Base-by-base conservation (phyloP, 108 stramenopile genomes). In the Skeletonema menzelii region DNA sequence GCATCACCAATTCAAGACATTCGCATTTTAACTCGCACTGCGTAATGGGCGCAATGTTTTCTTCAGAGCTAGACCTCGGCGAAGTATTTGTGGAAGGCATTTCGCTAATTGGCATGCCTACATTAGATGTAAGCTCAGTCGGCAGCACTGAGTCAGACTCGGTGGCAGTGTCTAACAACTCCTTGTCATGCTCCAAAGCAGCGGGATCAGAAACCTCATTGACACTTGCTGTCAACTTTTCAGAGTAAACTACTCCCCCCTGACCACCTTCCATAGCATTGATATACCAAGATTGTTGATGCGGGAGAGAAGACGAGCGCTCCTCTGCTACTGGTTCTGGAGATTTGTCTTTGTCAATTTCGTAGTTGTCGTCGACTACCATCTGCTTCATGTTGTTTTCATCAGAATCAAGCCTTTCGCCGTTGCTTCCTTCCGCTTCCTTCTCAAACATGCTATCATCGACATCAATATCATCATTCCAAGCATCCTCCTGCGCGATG, bases 221-320 rank as follows among this genome's bases (percentile, higher is more conserved):
- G 8, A 34, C 26, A 2, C 6, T 30, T 26, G 60, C 28, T 37
- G 8, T 27, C 5, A 7, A 27, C 40, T 38, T 26, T 24, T 69
- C 60, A 22, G 49, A 20, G 57, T 74, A 65, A 58, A 74, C 73
- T 12, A 74, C 61, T 4, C 79, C 79, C 24, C 79, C 79, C 55
- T 68, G 67, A 12, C 79, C 79, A 30, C 68, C 79, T 46, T 74
- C 79, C 79, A 80, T 80, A 44, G 79, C 72, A 80, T 74, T 80
- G 10, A 80, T 38, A 42, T 80, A 80, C 79, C 79, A 80, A 7
- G 79, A 80, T 56, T 80, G 63, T 66, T 80, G 79, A 60, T 73
- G 79, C 19, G 73, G 73, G 10, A 76, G 59, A 31, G 47, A 34
- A 27, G 20, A 37, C n/a, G 35, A 15, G 27, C 30, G 15, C n/a